Base-by-base conservation (phyloP, 148 eudicot genomes). In the Tetragonia tetragonoides region DNA sequence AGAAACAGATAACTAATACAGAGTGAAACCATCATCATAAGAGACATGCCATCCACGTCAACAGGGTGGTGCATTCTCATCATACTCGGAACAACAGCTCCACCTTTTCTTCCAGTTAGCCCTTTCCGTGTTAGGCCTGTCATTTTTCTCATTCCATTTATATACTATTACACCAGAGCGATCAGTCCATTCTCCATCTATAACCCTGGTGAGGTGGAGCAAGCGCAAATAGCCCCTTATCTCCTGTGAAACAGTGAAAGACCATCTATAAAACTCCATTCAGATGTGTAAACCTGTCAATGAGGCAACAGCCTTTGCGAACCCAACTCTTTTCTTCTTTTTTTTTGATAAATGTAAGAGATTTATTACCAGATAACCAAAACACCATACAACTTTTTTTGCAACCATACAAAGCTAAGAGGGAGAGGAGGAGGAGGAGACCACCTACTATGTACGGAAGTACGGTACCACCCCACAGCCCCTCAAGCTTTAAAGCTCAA, bases 131-230 rank as follows among this genome's bases (percentile, higher is more conserved):
- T 90, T 90, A n/a, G 92, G 92, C 69, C 92, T 70, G 56, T 87
- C 77, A 34, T 72, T 68, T 28, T 74, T 86, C 56, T 87, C 90
- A 28, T 91, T 90, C 90, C 95, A 87, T 79, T 84, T 89, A 83
- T 88, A 90, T 21, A 90, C 90, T 16, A 86, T 90, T 10, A 88
- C 86, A 37, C 94, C 90, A 60, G 92, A 91, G 59, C 77, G 21
- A 80, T 91, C 90, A 46, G 83, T 91, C 90, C 95, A 89, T 71
- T 91, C 92, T 76, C 92, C 90, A 63, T 91, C 91, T 34, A 89
- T 87, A 24, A 24, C 95, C 95, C 80, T 86, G 90, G 80, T 89
- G 92, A 66, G 90, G 95, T 41, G 92, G 92, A 18, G 92, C 87
- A 57, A 85, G 78, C 42, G 90, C 68, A 79, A 85, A 86, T 69